Base-by-base conservation (phyloP, 805 yeast genomes). In the Nakazawaea ishiwadae region DNA sequence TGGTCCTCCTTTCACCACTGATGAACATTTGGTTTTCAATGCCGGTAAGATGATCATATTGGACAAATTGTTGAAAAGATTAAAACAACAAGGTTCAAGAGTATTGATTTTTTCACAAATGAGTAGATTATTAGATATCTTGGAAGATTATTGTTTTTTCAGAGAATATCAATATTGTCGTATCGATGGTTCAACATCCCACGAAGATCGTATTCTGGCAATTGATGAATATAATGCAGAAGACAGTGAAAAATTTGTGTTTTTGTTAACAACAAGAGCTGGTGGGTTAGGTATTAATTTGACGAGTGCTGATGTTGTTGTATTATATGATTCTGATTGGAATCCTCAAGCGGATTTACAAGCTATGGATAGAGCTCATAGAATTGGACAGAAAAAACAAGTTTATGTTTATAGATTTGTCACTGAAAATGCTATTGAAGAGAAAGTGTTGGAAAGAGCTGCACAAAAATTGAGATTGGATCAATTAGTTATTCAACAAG, bases 281-380 rank as follows among this genome's bases (percentile, higher is more conserved):
- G 98, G 98, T 61, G 98, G 98, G 8, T 71, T 90, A 42, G 98
- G 98, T 54, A 90, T 90, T 55, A 90, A 91, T 56, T 71, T 90
- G 56, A 91, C 96, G 0, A 77, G 87, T 7, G 98, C 98, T 2
- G 96, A 90, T 58, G 79, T 85, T 32, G 98, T 90, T 37, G 76
- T 90, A 3, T 61, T 90, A 20, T 91, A 78, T 57, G 98, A 90
- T 60, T 84, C 95, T 0, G 98, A 90, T 65, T 90, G 98, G 98
- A 90, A 90, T 56, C 98, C 98, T 2, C 98, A 90, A 58, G 97
- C 96, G 0, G 98, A 90, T 69, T 69, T 90, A 53, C 98, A 90
- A 65, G 97, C 97, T 1, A 90, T 90, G 98, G 98, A 91, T 60
- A 76, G 98, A 57, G 98, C 97, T 1, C 98, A 90, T 58, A 79